Conservation (phyloP, 2,329 filamentous ascomycete genomes). For the Blastomyces parvus region DNA sequence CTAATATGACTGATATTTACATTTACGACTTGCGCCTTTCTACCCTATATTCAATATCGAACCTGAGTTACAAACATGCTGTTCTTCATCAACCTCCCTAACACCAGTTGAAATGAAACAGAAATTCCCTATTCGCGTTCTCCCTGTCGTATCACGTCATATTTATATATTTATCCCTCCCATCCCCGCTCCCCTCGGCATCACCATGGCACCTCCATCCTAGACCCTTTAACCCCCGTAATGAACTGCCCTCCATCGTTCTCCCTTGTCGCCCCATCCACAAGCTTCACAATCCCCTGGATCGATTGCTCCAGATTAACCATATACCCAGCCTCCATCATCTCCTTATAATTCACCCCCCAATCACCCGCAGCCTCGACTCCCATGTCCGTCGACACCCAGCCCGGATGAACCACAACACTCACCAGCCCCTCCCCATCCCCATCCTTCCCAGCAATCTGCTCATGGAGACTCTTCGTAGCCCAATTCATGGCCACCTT, state of each 20-base stretch:
- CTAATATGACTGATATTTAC: background rate
- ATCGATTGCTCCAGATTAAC: conserved; percentile 28
- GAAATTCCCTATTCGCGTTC: background rate
- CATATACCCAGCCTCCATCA: conserved; percentile 16
- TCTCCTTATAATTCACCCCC: conserved; percentile 17
- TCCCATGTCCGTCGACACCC: conserved; percentile 26
- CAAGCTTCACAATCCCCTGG: conserved; percentile 25
- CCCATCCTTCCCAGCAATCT: conserved; percentile 16
- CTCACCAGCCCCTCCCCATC: conserved; percentile 15
- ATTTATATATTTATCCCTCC: background rate
- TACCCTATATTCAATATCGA: too few species aligned
- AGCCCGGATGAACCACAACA: conserved; percentile 31
- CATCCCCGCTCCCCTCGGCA: background rate
- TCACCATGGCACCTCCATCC: conserved; percentile 20
- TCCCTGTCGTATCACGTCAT: background rate
- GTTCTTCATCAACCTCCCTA: background rate
- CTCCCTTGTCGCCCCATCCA: conserved; percentile 31
- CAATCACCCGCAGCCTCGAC: conserved; percentile 26
- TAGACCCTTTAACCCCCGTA: conserved; percentile 19
- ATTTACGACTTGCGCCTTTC: background rate
- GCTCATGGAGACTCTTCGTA: conserved; percentile 17
- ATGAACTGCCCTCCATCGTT: conserved; percentile 28
- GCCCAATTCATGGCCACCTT: conserved; percentile 21
- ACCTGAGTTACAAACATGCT: background rate
- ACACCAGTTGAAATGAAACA: background rate